Evolutionary conservation across 257 asterid species (phyloP).

Genomic region (Salvia rosmarinus): DNA sequence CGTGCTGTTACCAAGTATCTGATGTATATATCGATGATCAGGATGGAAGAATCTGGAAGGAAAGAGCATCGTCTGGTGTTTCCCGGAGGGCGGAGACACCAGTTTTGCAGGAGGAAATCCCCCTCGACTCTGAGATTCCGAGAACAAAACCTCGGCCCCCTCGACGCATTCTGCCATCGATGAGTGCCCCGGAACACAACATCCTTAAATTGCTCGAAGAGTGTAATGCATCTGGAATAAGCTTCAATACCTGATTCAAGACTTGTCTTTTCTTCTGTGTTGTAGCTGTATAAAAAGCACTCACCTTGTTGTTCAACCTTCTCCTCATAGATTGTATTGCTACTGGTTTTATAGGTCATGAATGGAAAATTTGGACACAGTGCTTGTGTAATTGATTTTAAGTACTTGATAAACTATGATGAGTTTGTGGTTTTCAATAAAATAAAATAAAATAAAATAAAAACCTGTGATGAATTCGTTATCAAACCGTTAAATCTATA

Average conservation of each 20-base stretch:
- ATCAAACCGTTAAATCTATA: no score
- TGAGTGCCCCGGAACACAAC: conserved; percentile 59
- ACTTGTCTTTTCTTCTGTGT: not conserved
- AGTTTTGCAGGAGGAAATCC: conserved; percentile 41
- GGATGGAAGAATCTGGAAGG: conserved; percentile 99
- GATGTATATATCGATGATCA: not conserved
- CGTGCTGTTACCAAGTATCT: no score
- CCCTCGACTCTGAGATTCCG: conserved; percentile 44
- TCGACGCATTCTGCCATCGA: conserved; percentile 57
- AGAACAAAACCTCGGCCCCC: conserved; percentile 52
- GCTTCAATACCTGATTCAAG: conserved; percentile 22
- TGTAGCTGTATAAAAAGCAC: conserved; percentile 28
- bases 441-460: no score
- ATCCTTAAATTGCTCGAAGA: conserved; percentile 59
- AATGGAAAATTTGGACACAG: conserved; percentile 7
- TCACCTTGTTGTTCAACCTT: not conserved
- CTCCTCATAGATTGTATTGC: not conserved
- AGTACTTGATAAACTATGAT: no score
- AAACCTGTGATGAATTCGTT: not conserved
- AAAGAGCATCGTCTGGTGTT: conserved; percentile 64
- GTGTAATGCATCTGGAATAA: conserved; percentile 46
- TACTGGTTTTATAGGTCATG: not conserved
- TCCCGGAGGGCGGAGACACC: conserved; percentile 55
- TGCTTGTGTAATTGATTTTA: not conserved
- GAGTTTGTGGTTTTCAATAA: no score